phyloP scores from a whole-genome alignment of 257 asterid genomes.

The Scutellaria galericulata region DNA sequence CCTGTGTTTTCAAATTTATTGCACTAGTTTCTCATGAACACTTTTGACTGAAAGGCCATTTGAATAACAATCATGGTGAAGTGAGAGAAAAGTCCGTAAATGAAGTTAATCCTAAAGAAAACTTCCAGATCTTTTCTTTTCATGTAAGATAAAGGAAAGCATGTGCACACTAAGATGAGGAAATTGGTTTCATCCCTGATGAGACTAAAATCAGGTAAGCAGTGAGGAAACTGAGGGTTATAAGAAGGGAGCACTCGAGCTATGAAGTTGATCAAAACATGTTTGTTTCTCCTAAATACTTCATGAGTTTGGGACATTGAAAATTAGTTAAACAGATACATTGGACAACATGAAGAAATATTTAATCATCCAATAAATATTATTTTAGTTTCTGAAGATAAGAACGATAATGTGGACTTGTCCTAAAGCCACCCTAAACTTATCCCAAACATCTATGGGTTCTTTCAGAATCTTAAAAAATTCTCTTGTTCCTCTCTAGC shows the following conservation, averaged over 20 bases:
- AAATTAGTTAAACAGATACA: neutral
- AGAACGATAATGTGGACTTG: too few relatives aligned
- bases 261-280: neutral
- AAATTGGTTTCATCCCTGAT: too few relatives aligned
- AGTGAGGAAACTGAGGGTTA: neutral
- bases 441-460: too few relatives aligned
- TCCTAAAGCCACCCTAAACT: too few relatives aligned
- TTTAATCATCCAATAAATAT: too few relatives aligned
- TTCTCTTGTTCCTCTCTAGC: too few relatives aligned
- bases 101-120: neutral
- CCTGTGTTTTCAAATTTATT: neutral
- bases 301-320: neutral
- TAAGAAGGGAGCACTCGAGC: neutral
- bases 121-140: neutral
- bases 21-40: neutral
- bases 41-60: neutral
- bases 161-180: too few relatives aligned
- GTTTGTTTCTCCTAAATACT: neutral
- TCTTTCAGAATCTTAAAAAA: too few relatives aligned
- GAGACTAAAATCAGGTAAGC: neutral
- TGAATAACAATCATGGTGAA: neutral
- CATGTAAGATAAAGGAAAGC: too few relatives aligned
- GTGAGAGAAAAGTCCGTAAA: neutral
- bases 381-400: too few relatives aligned
- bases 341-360: too few relatives aligned